A percentile compares a stretch with the other conserved stretches of the same genome.
Evolutionary conservation across 1,139 yeast genomes (phyloP).

Genomic region (Eremothecium sinecaudum): DNA sequence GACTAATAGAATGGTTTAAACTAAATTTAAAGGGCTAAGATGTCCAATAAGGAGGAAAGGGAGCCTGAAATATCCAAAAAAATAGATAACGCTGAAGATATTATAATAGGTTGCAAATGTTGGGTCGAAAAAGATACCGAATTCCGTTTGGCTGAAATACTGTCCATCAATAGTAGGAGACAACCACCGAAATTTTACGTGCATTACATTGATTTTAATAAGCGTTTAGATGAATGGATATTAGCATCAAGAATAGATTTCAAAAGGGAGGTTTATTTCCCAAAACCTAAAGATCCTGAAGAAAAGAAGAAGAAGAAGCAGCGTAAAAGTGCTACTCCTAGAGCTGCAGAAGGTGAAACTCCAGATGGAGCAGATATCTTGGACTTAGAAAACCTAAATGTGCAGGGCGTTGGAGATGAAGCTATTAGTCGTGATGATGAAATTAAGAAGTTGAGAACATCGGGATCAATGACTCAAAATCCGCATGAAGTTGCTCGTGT

Average conservation of each 20-base stretch:
- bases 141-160: conserved; percentile 70
- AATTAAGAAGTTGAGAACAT: conserved; percentile 78
- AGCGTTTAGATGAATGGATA: conserved; percentile 93
- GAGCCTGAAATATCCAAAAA: conserved; percentile 22
- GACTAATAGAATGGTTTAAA: no score
- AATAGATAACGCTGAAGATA: conserved; percentile 37
- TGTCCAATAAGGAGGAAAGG: conserved; percentile 17
- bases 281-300: conserved; percentile 46
- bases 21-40: no score
- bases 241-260: conserved; percentile 61
- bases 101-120: conserved; percentile 67
- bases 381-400: conserved; percentile 81
- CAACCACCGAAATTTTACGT: conserved; percentile 79
- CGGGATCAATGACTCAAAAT: conserved; percentile 93
- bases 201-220: conserved; percentile 89
- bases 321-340: conserved; percentile 20
- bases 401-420: conserved; percentile 65
- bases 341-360: conserved; percentile 22
- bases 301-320: conserved; percentile 27
- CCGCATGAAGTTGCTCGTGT: conserved; percentile 87
- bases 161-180: conserved; percentile 67
- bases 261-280: conserved; percentile 56
- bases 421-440: conserved; percentile 82
- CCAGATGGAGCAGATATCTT: conserved; percentile 50
- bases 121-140: conserved; percentile 76